phyloP scores from a whole-genome alignment of 148 eudicot species.

The Dysphania ambrosioides region DNA sequence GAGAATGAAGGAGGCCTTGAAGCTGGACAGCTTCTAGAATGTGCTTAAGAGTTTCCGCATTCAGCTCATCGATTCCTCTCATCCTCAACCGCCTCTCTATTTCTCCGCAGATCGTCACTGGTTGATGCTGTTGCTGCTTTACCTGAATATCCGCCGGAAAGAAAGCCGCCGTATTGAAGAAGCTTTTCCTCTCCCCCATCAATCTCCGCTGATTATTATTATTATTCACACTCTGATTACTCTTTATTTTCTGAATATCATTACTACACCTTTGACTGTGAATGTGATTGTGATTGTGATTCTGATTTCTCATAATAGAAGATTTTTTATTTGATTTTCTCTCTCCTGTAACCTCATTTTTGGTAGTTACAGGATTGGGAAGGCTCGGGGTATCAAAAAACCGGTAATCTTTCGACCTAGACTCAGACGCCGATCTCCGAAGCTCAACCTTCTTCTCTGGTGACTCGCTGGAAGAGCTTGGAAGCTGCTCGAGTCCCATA shows the following conservation, averaged over 20 bases:
- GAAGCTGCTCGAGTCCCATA: conserved; percentile 79
- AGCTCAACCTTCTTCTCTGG: conserved; percentile 50
- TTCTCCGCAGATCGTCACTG: conserved; percentile 54
- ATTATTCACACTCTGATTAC: conserved; percentile 8
- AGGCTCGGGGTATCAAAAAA: conserved; percentile 24
- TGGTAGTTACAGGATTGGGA: conserved; percentile 19
- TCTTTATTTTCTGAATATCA: conserved; percentile 4
- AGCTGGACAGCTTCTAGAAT: conserved; percentile 87
- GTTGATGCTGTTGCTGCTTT: conserved; percentile 38
- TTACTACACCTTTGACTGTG: background rate
- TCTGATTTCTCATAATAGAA: conserved; percentile 19
- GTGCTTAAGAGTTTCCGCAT: conserved; percentile 72
- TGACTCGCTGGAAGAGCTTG: conserved; percentile 22
- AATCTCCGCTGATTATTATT: conserved; percentile 16
- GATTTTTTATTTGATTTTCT: conserved; percentile 15
- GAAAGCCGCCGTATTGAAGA: conserved; percentile 60
- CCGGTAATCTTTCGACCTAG: conserved; percentile 53
- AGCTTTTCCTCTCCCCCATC: conserved; percentile 50
- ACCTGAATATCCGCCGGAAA: conserved; percentile 40
- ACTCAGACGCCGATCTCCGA: conserved; percentile 85
- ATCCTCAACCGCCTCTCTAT: conserved; percentile 58
- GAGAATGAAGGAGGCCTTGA: conserved; percentile 69
- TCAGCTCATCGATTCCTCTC: conserved; percentile 81
- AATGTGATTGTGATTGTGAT: background rate
- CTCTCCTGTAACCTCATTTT: conserved; percentile 13